Base-by-base conservation (phyloP, 1,139 yeast species). In the Chernovozyma sophiae-reginae region DNA sequence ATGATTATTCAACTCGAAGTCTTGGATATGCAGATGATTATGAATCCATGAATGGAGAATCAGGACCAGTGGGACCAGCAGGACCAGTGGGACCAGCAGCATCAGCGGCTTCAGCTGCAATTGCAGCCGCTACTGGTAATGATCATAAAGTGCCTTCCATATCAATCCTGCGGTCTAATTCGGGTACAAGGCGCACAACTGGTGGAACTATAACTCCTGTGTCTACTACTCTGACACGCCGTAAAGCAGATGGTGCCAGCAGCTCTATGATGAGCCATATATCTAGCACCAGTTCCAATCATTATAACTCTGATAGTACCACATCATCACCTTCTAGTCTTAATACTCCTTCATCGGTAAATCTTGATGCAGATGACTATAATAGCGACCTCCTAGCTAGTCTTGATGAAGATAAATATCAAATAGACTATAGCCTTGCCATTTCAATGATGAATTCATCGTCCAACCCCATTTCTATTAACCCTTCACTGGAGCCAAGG, bases 371-470 rank as follows among this genome's bases (percentile, higher is more conserved):
- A 14, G 29, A 31, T 19, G 29, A 31, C 23, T 34, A 34, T 8
- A 60, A 63, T 44, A 52, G 66, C 11, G 65, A 64, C 25, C 53
- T 69, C 18, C 55, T 70, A 33, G 65, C 68, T 4, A 74, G 68
- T 34, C 56, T 68, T 45, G 72, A 65, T 41, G 72, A 68, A 38
- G 72, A 68, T 34, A 60, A 63, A 42, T 64, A 63, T 47, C 72
- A 64, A 43, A 60, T 68, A 28, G 76, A 71, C 45, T 64, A 60
- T 38, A 59, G 59, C 20, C 48, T 69, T 32, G 72, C 73, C 14
- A 55, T 62, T 37, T 62, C 60, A 36, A 59, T 59, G 47, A 60
- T 58, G 57, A 60, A 52, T 48, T 25, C 31, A 7, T 51, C 47
- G 40, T 59, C 63, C 18, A 53, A 63, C 4, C 67, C 64, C 36